Evolutionary conservation across 2,329 filamentous ascomycete genomes (phyloP).

Genomic region (Aureobasidium mangrovei): DNA sequence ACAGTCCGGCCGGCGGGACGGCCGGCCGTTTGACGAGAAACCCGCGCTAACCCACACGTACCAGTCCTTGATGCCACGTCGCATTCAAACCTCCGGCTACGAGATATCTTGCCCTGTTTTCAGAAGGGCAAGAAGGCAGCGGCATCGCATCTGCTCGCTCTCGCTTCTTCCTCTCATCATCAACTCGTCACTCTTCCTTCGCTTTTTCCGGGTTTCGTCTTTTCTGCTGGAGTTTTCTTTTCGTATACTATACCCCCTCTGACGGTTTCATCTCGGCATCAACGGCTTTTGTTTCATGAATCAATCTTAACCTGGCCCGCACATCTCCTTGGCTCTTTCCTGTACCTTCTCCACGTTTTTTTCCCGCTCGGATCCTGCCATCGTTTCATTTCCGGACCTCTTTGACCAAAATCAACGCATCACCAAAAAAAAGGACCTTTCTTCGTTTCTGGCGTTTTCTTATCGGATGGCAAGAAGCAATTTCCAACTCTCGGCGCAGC

Average conservation of each 20-base stretch:
- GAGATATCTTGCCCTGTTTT: too few species aligned
- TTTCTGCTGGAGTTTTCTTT: constrained; percentile 6
- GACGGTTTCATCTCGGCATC: constrained; percentile 14
- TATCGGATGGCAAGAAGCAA: not conserved
- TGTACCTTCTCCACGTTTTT: constrained; percentile 2
- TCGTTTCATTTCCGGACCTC: too few species aligned
- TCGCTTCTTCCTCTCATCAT: not conserved
- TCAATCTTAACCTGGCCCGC: constrained; percentile 6
- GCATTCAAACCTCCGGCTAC: not conserved
- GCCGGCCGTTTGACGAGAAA: constrained; percentile 5
- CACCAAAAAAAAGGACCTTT: constrained; percentile 1
- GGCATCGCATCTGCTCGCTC: not conserved
- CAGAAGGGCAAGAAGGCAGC: not conserved
- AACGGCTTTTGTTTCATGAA: constrained; percentile 13
- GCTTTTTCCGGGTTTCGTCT: not conserved
- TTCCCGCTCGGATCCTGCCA: not conserved
- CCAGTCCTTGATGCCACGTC: constrained; percentile 1
- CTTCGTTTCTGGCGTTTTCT: not conserved
- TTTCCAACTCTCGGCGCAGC: too few species aligned
- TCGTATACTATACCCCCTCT: constrained; percentile 12
- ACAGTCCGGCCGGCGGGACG: constrained; percentile 7
- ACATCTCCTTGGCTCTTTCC: constrained; percentile 2
- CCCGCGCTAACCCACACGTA: constrained; percentile 2
- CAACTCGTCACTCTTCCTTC: not conserved
- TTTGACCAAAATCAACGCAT: not conserved